A percentile compares a stretch with the other conserved stretches of the same genome.
Conservation (phyloP, 2,329 filamentous ascomycete species). For the Arthroderma sp. region DNA sequence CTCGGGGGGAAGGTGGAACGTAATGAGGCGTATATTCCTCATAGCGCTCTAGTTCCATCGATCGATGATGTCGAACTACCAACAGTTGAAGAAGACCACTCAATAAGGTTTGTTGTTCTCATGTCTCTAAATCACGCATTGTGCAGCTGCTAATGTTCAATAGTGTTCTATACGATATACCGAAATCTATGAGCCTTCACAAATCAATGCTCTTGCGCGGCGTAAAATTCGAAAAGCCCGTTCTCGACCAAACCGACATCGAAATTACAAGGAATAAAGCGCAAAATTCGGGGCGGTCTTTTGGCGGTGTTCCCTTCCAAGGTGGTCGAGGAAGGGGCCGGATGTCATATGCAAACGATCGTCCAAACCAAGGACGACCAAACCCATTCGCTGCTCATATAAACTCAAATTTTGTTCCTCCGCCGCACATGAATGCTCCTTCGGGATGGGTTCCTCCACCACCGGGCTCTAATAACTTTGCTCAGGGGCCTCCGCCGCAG, state of each 20-base stretch:
- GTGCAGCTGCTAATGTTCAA: neutral
- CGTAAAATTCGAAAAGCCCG: constrained; percentile 56
- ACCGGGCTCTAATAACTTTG: constrained; percentile 22
- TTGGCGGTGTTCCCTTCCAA: constrained; percentile 53
- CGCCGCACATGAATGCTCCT: constrained; percentile 18
- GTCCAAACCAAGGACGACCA: constrained; percentile 30
- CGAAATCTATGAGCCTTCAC: constrained; percentile 56
- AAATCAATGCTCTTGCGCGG: constrained; percentile 92
- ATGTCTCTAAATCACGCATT: neutral
- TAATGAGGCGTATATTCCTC: constrained; percentile 70
- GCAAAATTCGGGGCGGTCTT: constrained; percentile 51
- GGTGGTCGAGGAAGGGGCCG: constrained; percentile 34
- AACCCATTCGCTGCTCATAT: constrained; percentile 37
- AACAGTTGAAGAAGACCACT: constrained; percentile 69
- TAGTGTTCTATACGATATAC: constrained; percentile 78
- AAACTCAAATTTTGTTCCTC: constrained; percentile 30
- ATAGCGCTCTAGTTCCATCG: constrained; percentile 66
- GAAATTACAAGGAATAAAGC: constrained; percentile 57
- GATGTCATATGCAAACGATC: constrained; percentile 40
- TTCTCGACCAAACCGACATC: constrained; percentile 62
- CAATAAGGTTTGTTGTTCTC: constrained; percentile 53
- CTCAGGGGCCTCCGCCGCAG: constrained; percentile 26
- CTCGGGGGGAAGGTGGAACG: constrained; percentile 70
- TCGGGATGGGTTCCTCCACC: constrained; percentile 16
- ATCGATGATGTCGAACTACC: constrained; percentile 59